Evolutionary conservation across 1,139 yeast species (phyloP), one percentile per base, ranked within the genome.

Genomic region (Kluyveromyces marxianus): DNA sequence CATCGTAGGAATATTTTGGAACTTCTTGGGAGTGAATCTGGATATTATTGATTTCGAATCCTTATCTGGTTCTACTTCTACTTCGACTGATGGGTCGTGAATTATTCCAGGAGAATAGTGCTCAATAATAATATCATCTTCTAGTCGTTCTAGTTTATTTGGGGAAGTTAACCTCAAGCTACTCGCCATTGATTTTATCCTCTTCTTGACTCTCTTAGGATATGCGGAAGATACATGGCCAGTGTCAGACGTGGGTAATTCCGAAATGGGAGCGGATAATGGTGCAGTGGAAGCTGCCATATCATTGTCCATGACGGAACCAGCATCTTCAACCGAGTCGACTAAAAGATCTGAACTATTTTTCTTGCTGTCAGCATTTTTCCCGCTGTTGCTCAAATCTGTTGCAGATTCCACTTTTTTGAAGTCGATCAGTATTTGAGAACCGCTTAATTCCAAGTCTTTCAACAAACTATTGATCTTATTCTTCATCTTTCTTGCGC

Each of bases 1-100:
- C 76, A 81, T 73, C 34, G 70, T 30, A 25, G 43, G 33, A 24
- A 40, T 32, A 26, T 34, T 40, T 4, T 40, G 43, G 7, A 40
- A 33, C 24, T 35, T 40, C 10, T 34, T 40, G 3, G 37, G 37
- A 2, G 43, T 26, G 3, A 40, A 34, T 26, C 31, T 40, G 2
- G 43, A 34, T 7, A 40, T 35, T 7, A 40, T 40, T 7, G 43
- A 40, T 40, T 34, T 40, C 3, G 25, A 28, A 6, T 26, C 37
- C 14, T 40, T 40, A 7, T 40, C 32, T 8, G 8, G 24, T n/a
- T 33, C 37, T 5, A 10, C 27, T 4, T 40, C 32, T 8, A 10
- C 21, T n/a, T 33, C 37, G 7, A 10, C 27, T 4, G 28, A 14
- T 21, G 10, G 26, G 7, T 34, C 38, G 14, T 14, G 26, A 3